Evolutionary conservation across 2,329 filamentous ascomycete genomes (phyloP), one percentile per base, ranked within the genome.

Genomic region (Verticillium isaacii): DNA sequence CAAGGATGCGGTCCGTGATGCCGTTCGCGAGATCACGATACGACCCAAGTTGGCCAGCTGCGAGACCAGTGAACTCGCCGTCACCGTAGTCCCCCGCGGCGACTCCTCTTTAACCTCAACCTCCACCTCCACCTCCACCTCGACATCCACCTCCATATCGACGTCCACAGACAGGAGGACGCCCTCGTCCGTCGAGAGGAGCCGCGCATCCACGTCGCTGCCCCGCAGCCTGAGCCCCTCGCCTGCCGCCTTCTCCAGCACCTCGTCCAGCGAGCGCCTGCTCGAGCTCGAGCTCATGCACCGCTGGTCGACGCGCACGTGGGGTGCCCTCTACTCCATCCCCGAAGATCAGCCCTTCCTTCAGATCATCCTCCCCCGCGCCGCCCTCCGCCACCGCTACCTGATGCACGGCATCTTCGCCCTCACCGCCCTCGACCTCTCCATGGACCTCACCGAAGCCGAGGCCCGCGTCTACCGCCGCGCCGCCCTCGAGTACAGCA

Each of bases 281-380:
- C 57, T 50, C 14, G 80, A 82, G 61, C 72, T 84, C 9, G 80
- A 83, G 62, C 67, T 84, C 54, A 82, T 84, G 78, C 80, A 83
- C 64, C 78, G 77, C 32, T 84, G 78, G 74, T 76, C 79, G 2
- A 81, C 77, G 0, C 74, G 73, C 15, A 82, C 80, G 0, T 83
- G 75, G 65, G 72, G 72, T 14, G 71, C 69, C 41, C 67, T 77
- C 39, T 71, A 66, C 25, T 77, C 75, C 50, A 73, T 81, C 6
- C 73, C 75, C 0, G 70, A 74, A 15, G 74, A 76, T 56, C 61
- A 66, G 19, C 63, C 70, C 7, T 74, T 76, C 61, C 70, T 79
- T 8, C 73, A 74, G 32, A 61, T 65, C 0, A 61, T 72, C 5
- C 61, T 79, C 25, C 71, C 75, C 7, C 69, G 72, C 2, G 67